phyloP scores from a whole-genome alignment of 805 yeast genomes.

The Candida silvicultrix region DNA sequence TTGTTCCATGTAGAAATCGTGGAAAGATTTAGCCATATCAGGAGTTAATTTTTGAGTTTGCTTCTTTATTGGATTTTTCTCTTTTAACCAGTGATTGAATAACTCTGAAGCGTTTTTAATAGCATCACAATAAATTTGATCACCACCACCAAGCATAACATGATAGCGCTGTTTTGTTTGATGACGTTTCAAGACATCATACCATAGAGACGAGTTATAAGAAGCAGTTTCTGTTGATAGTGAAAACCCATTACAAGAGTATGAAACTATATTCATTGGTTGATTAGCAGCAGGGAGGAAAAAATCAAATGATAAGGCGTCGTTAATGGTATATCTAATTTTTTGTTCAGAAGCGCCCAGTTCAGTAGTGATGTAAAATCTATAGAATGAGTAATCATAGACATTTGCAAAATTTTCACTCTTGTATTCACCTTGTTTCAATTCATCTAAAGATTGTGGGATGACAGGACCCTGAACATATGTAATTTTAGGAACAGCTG shows the following conservation, averaged over 20 bases:
- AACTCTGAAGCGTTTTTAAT: slow-evolving; percentile 51
- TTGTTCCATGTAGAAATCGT: slow-evolving; percentile 61
- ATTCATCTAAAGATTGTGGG: slow-evolving; percentile 4
- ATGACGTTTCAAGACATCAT: slow-evolving; percentile 72
- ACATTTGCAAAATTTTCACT: slow-evolving; percentile 38
- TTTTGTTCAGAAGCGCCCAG: slow-evolving; percentile 49
- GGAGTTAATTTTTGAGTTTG: slow-evolving; percentile 36
- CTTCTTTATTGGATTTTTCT: slow-evolving; percentile 43
- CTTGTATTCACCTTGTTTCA: slow-evolving; percentile 38
- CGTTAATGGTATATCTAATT: slow-evolving; percentile 57
- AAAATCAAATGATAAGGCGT: slow-evolving; percentile 47
- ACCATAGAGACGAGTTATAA: slow-evolving; percentile 80
- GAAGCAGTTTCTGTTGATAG: slow-evolving; percentile 56
- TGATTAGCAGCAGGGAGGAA: slow-evolving; percentile 57
- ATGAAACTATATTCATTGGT: slow-evolving; percentile 77
- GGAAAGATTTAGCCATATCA: slow-evolving; percentile 48
- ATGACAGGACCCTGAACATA: slow-evolving; percentile 24
- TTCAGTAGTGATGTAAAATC: slow-evolving; percentile 51
- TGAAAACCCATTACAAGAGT: slow-evolving; percentile 90
- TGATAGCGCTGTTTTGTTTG: slow-evolving; percentile 56
- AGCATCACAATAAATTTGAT: slow-evolving; percentile 86
- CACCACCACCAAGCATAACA: slow-evolving; percentile 98
- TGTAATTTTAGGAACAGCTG: slow-evolving; percentile 27
- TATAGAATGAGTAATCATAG: slow-evolving; percentile 51
- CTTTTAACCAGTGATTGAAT: slow-evolving; percentile 58